Evolutionary conservation across 805 yeast species (phyloP), one percentile per base, ranked within the genome.

Genomic region (Lachancea meyersii): DNA sequence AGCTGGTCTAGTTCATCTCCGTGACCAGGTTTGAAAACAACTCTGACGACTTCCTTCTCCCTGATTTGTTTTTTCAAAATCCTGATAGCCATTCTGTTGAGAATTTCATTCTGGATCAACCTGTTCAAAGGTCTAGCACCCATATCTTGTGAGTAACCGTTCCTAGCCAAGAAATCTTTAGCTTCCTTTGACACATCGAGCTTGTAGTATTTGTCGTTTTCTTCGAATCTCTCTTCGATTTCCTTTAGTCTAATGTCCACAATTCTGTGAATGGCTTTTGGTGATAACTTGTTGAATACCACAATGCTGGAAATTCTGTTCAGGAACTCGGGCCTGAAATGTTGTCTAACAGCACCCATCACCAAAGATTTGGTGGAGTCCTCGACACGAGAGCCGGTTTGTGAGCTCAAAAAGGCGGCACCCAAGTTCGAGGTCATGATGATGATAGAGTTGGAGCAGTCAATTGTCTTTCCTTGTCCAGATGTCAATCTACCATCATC

Each of bases 341-440:
- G 97, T 5, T 74, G 74, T 53, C 83, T 77, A 8, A 93, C 96
- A 1, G 91, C 74, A 26, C 71, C 74, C 93, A 91, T 81, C 9
- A 93, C 97, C 49, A 74, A 70, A 31, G 80, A 84, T 58, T 79
- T 82, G 13, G 95, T 82, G 32, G 73, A 74, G 4, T 74, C 76
- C 34, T 80, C 79, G 39, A 91, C 71, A 63, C 77, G 80, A 8
- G 86, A 63, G 3, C 75, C 70, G 27, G 79, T 75, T 51, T 79
- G 80, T 1, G 82, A 74, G 58, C 78, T 80, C 64, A 93, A 83
- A 60, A 71, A 87, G 61, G 87, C 88, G 8, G 98, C 97, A 50
- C 98, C 98, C 58, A 93, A 76, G 65, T 93, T 93, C 21, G 97
- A 91, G 0, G 98, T 93, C 96, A 93, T 86, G 52, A 93, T 91